Percentiles rank a stretch among this genome's conserved stretches.
Conservation (phyloP, 2,329 filamentous ascomycete genomes). For the Penicillium fuscoglaucum region DNA sequence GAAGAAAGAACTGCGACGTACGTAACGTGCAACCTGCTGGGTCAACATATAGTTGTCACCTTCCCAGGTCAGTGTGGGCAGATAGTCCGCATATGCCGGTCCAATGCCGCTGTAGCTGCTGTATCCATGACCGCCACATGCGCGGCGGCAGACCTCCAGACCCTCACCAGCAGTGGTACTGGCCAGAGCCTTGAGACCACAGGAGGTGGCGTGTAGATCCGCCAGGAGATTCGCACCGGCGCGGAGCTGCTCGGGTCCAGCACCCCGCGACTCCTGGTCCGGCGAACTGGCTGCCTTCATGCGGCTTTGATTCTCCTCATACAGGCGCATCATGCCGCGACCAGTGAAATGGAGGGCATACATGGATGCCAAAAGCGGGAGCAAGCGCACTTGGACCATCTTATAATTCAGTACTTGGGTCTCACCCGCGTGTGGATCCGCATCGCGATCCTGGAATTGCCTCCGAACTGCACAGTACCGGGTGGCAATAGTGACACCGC, state of each 20-base stretch:
- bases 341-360: constrained; percentile 81
- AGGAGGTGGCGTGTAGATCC: constrained; percentile 74
- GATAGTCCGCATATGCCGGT: constrained; percentile 71
- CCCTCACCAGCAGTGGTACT: constrained; percentile 73
- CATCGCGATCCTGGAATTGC: constrained; percentile 77
- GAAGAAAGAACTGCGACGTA: constrained; percentile 35
- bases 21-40: constrained; percentile 73
- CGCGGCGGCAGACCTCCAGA: constrained; percentile 71
- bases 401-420: constrained; percentile 78
- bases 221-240: constrained; percentile 68
- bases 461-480: constrained; percentile 71
- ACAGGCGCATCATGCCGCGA: constrained; percentile 71
- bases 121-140: constrained; percentile 77
- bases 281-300: constrained; percentile 55
- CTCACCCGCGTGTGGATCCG: constrained; percentile 60
- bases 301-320: constrained; percentile 69
- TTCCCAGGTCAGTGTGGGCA: constrained; percentile 71
- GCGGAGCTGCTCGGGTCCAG: constrained; percentile 67
- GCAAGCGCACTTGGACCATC: constrained; percentile 73
- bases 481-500: constrained; percentile 75
- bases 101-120: constrained; percentile 74
- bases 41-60: constrained; percentile 83
- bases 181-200: constrained; percentile 71
- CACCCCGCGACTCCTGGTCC: constrained; percentile 53
- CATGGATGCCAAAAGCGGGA: constrained; percentile 70